Evolutionary conservation across 371 early-diverging fungal species (phyloP).

Genomic region (Phascolomyces articulosus): DNA sequence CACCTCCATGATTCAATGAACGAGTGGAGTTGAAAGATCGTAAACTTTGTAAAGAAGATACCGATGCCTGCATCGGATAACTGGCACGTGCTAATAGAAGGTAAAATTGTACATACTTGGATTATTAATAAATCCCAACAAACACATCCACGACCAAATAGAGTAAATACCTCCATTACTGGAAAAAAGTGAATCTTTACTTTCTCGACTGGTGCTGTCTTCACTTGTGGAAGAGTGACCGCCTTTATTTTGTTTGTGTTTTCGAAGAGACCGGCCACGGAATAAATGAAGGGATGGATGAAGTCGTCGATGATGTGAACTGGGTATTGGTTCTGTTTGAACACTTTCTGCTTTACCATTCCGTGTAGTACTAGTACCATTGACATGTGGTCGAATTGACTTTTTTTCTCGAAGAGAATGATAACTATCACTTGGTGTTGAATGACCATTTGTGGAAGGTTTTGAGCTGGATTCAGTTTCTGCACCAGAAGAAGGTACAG

Average conservation of each 20-base stretch:
- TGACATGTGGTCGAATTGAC: too few relatives aligned
- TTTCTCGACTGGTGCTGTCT: background rate
- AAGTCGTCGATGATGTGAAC: constrained; percentile 10
- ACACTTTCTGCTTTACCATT: constrained; percentile 8
- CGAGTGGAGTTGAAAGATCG: constrained; percentile 26
- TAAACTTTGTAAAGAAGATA: constrained; percentile 21
- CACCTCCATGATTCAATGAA: constrained; percentile 18
- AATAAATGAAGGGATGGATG: constrained; percentile 24
- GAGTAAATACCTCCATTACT: background rate
- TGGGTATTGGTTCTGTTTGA: constrained; percentile 15
- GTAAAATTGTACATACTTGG: background rate
- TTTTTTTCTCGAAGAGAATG: too few relatives aligned
- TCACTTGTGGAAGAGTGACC: background rate
- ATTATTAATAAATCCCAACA: too few relatives aligned
- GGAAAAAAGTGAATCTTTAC: background rate
- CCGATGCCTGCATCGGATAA: constrained; percentile 13
- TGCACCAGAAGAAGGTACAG: background rate
- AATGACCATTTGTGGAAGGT: background rate
- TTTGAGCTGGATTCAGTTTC: too few relatives aligned
- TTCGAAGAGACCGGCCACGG: constrained; percentile 8
- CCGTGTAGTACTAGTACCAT: too few relatives aligned
- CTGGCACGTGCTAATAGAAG: constrained; percentile 9
- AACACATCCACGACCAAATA: too few relatives aligned
- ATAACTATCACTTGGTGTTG: too few relatives aligned
- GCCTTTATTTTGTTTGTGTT: background rate